Conservation (phyloP, 805 yeast species). For the Saccharomycopsis babjevae region DNA sequence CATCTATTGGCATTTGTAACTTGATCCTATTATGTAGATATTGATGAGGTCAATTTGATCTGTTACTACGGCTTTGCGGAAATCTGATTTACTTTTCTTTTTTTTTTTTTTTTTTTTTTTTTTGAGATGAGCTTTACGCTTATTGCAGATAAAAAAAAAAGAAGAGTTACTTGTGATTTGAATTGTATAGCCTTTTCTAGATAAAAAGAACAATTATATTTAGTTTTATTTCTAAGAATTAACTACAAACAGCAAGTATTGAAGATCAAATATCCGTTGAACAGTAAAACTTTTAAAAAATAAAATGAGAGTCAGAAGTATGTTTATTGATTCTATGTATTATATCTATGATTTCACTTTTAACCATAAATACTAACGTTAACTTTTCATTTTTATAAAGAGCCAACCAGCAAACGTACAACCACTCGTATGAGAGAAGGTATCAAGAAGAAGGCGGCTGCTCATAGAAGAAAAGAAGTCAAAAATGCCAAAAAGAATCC, state of each 20-base stretch:
- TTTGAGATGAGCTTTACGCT: neutral
- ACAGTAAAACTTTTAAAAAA: neutral
- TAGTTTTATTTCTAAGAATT: neutral
- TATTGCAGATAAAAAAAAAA: neutral
- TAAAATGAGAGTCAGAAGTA: slow-evolving; percentile 9
- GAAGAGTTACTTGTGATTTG: neutral
- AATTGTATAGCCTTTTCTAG: neutral
- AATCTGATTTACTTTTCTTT: neutral
- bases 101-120: neutral
- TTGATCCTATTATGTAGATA: too few relatives aligned
- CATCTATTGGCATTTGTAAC: too few relatives aligned
- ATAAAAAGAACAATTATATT: neutral
- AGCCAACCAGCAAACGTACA: slow-evolving; percentile 65
- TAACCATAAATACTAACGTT: neutral
- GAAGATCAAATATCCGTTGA: neutral
- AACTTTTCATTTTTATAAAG: neutral
- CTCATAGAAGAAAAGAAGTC: slow-evolving; percentile 77
- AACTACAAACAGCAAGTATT: neutral
- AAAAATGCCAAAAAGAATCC: slow-evolving; percentile 79
- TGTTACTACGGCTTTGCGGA: neutral
- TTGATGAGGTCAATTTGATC: neutral
- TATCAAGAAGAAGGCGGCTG: slow-evolving; percentile 89
- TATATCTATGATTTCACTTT: neutral
- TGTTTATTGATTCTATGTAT: neutral
- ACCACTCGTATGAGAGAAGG: slow-evolving; percentile 95